A percentile compares a stretch with the other conserved stretches of the same genome.
phyloP scores from a whole-genome alignment of 768 basidiomycete genomes.

The Ephemerocybe angulata region DNA sequence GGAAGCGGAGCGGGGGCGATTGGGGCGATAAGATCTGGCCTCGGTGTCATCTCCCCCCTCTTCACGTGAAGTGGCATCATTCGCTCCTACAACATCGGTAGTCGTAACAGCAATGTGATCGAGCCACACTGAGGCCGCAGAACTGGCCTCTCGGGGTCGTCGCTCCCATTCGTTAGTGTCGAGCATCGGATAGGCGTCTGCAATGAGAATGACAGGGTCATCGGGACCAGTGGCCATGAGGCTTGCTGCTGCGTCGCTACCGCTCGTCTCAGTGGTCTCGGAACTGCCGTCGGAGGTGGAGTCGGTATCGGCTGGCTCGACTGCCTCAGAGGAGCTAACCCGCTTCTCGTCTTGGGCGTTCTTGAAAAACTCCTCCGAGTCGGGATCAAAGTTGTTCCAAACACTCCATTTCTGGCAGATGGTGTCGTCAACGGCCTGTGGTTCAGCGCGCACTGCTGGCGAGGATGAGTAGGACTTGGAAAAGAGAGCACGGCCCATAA shows the following conservation, averaged over 20 bases:
- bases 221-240: slow-evolving; percentile 46
- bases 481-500: slow-evolving; percentile 61
- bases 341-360: slow-evolving; percentile 61
- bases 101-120: background rate
- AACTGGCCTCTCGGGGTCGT: background rate
- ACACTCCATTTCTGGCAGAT: slow-evolving; percentile 58
- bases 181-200: slow-evolving; percentile 29
- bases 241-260: slow-evolving; percentile 28
- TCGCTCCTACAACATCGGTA: background rate
- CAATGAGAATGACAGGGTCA: slow-evolving; percentile 38
- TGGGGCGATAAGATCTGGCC: slow-evolving; percentile 9
- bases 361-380: slow-evolving; percentile 73
- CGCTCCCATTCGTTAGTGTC: slow-evolving; percentile 19
- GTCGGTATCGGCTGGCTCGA: slow-evolving; percentile 24
- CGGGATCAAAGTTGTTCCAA: slow-evolving; percentile 71
- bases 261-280: slow-evolving; percentile 40
- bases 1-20: slow-evolving; percentile 17
- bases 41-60: slow-evolving; percentile 2
- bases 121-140: background rate
- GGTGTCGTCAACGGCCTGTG: slow-evolving; percentile 31
- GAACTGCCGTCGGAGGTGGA: slow-evolving; percentile 29
- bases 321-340: slow-evolving; percentile 5
- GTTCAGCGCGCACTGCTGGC: slow-evolving; percentile 43
- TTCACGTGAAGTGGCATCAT: background rate
- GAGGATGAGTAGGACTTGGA: slow-evolving; percentile 40